Conservation (phyloP, 805 yeast species). For the Wickerhamomyces strasburgensis region DNA sequence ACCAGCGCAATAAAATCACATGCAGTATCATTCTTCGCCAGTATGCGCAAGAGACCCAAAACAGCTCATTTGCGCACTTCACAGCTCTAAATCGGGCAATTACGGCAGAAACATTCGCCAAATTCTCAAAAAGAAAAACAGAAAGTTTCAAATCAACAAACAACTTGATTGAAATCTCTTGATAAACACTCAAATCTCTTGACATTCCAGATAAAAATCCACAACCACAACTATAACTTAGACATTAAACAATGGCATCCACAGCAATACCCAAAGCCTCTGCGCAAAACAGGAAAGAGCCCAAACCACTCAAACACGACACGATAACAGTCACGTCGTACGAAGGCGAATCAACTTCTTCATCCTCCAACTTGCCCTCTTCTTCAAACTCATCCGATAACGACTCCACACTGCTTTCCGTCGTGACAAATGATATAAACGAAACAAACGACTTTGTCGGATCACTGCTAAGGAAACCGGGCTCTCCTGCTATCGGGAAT, state of each 20-base stretch:
- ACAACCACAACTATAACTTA: too few species aligned
- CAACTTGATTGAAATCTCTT: too few species aligned
- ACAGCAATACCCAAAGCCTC: conserved; percentile 10
- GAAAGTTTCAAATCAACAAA: neutral
- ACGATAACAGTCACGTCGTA: conserved; percentile 7
- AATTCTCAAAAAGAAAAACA: neutral
- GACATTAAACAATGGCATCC: conserved; percentile 3
- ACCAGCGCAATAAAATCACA: conserved; percentile 9
- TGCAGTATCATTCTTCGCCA: conserved; percentile 1
- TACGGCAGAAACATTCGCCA: conserved; percentile 3
- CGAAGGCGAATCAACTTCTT: conserved; percentile 8
- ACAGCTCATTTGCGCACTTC: too few species aligned
- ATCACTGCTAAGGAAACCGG: conserved; percentile 3
- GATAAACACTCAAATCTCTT: too few species aligned
- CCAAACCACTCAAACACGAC: conserved; percentile 10
- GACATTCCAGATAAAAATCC: too few species aligned
- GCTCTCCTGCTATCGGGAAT: conserved; percentile 14
- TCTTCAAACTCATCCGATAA: conserved; percentile 8
- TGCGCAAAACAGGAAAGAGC: conserved; percentile 6
- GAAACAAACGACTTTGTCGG: conserved; percentile 15
- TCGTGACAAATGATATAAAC: conserved; percentile 1
- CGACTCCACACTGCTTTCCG: conserved; percentile 5
- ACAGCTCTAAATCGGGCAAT: conserved; percentile 5
- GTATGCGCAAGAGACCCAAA: too few species aligned
- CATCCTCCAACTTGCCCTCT: conserved; percentile 7